phyloP scores from a whole-genome alignment of 1,284 basidiomycete species.

The Trametes polyzona region DNA sequence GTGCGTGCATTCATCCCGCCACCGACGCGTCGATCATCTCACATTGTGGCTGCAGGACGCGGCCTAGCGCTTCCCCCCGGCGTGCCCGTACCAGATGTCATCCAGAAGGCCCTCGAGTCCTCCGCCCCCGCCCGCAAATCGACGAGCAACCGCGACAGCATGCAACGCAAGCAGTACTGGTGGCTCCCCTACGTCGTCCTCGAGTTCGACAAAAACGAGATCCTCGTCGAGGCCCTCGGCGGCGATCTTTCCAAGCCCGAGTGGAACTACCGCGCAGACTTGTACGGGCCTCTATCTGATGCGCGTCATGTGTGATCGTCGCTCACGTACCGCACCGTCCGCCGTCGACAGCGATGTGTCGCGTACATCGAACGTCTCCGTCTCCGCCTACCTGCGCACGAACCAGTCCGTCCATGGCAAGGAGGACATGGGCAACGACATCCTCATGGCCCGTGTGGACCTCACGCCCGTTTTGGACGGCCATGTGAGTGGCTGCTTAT shows the following conservation, averaged over 20 bases:
- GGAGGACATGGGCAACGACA: conserved; percentile 91
- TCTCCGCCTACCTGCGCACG: conserved; percentile 88
- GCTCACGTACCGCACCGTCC: neutral
- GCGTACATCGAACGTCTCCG: conserved; percentile 86
- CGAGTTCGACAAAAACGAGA: conserved; percentile 99
- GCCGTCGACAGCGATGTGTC: conserved; percentile 73
- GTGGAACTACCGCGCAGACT: conserved; percentile 98
- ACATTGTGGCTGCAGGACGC: conserved; percentile 51
- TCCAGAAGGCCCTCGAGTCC: conserved; percentile 78
- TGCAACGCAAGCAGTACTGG: conserved; percentile 91
- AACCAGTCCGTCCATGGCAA: conserved; percentile 63
- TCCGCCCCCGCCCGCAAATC: conserved; percentile 55
- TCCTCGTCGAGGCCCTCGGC: conserved; percentile 93
- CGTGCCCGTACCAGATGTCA: conserved; percentile 81
- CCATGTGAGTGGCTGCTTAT: conserved; percentile 53
- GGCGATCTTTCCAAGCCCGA: conserved; percentile 85
- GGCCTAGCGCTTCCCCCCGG: conserved; percentile 77
- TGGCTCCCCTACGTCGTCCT: conserved; percentile 98
- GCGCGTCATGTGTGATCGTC: neutral
- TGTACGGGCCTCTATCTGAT: conserved; percentile 56
- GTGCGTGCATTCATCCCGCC: conserved; percentile 41
- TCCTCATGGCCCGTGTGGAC: conserved; percentile 91
- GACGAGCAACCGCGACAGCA: conserved; percentile 78
- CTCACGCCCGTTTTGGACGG: conserved; percentile 87
- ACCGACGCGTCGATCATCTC: neutral